These are phyloP conservation scores for Sugiyamaella qingdaonensis DNA, from an alignment of 805 yeast genomes.

Conservation along the genomic window DNA sequence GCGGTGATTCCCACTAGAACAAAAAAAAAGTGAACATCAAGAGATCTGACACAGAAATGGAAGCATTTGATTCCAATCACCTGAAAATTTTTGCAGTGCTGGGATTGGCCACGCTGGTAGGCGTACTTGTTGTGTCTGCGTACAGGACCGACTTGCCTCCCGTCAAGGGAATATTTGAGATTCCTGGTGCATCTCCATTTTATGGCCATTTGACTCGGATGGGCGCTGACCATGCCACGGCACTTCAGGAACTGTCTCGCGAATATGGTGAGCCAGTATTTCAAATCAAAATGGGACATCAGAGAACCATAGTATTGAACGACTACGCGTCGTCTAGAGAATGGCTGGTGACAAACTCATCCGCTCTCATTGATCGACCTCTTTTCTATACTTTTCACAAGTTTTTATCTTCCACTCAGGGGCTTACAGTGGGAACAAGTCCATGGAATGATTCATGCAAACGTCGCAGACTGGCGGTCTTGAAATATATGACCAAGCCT, in stretches of 20 bases:
- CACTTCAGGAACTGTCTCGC: constrained; percentile 29
- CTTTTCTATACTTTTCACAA: constrained; percentile 61
- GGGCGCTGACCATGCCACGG: constrained; percentile 33
- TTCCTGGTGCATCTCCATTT: constrained; percentile 31
- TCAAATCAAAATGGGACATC: constrained; percentile 59
- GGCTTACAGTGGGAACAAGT: constrained; percentile 41
- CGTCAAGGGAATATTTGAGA: constrained; percentile 30
- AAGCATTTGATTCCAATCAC: no score
- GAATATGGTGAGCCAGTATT: constrained; percentile 39
- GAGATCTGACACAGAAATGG: no score
- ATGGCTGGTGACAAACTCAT: background rate
- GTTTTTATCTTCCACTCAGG: constrained; percentile 45
- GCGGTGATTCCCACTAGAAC: background rate
- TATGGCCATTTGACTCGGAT: constrained; percentile 31
- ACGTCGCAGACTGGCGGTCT: constrained; percentile 37
- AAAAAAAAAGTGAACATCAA: no score
- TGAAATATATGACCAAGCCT: constrained; percentile 36
- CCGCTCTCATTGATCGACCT: constrained; percentile 42
- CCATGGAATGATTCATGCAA: constrained; percentile 38
- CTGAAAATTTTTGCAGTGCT: background rate
- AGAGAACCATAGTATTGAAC: constrained; percentile 60
- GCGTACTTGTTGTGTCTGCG: constrained; percentile 3
- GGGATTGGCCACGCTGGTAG: background rate
- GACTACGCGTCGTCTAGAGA: background rate
- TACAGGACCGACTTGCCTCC: constrained; percentile 25